Evolutionary conservation across 2,329 filamentous ascomycete species (phyloP), one percentile per base, ranked within the genome.

Genomic region (Neonectria faginata): DNA sequence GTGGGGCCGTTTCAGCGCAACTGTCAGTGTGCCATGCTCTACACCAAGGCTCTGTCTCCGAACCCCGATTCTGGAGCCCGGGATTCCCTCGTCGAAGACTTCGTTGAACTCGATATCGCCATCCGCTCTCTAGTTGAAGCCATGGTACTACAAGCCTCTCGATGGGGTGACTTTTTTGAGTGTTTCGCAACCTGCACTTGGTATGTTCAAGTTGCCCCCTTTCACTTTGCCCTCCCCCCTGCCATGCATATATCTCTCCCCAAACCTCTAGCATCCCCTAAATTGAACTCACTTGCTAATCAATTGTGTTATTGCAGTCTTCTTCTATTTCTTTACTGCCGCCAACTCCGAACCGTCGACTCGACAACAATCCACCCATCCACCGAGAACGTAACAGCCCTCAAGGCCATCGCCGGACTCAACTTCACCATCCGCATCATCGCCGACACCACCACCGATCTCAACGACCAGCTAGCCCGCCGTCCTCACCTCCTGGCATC

Each of bases 351-450:
- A 39, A 69, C 71, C 57, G 69, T 73, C 58, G 69, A 75, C 55
- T 65, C 73, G 12, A 65, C 66, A 11, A 65, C 65, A 31, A 68
- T 73, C 36, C 66, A 70, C 41, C 70, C 70, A 20, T 60, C 61
- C 31, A 62, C 69, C 3, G 65, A 73, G 29, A 70, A 77, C 64
- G 71, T 78, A 41, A 74, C 77, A 27, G 71, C 75, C 36, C 72
- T 71, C 39, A 79, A 79, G 60, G 77, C 77, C 65, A 75, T 79
- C 16, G 76, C 77, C 14, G 77, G 77, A 57, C 72, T 79, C 59
- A 79, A 79, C 67, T 79, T 79, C 60, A 77, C 77, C 57, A 75
- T 79, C 39, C 74, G 77, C 50, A 76, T 79, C 53, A 75, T 79
- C 41, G 73, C 75, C 57, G 77, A 79, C 57, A 77, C 76, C 22